Conservation (phyloP, 768 basidiomycete genomes). For the Mycena rebaudengoi region DNA sequence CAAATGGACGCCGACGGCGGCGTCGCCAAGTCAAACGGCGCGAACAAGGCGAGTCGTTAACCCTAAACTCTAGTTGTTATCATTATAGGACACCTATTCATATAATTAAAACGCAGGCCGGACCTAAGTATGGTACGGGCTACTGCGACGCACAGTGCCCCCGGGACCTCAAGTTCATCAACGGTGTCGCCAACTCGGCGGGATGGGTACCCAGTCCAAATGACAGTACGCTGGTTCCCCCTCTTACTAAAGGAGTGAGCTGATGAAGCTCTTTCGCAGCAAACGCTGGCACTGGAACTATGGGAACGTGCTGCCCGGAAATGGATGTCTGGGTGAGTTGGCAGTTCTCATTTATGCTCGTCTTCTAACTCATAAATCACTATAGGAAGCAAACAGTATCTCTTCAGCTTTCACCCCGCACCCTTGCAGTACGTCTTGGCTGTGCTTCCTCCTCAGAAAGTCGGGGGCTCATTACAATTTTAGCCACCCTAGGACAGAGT, state of each 20-base stretch:
- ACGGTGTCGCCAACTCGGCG: slow-evolving; percentile 41
- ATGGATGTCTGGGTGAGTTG: slow-evolving; percentile 20
- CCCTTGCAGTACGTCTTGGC: slow-evolving; percentile 38
- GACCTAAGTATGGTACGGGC: slow-evolving; percentile 64
- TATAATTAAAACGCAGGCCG: slow-evolving; percentile 43
- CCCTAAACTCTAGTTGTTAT: too few species aligned
- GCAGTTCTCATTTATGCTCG: not conserved
- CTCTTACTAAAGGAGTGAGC: not conserved
- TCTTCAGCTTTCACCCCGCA: slow-evolving; percentile 52
- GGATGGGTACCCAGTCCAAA: slow-evolving; percentile 12
- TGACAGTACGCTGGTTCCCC: not conserved
- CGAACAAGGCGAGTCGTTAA: slow-evolving; percentile 50
- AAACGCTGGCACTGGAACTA: slow-evolving; percentile 45
- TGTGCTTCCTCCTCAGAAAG: not conserved
- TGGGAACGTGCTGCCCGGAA: slow-evolving; percentile 25
- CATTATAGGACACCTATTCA: too few species aligned
- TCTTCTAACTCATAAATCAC: slow-evolving; percentile 35
- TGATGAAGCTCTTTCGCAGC: slow-evolving; percentile 7
- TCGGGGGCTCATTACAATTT: not conserved
- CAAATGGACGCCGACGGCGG: slow-evolving; percentile 71
- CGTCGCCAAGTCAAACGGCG: slow-evolving; percentile 46
- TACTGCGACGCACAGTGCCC: slow-evolving; percentile 75
- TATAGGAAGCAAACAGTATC: slow-evolving; percentile 15
- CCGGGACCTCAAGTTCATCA: slow-evolving; percentile 67
- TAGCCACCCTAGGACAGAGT: slow-evolving; percentile 39